phyloP scores from a whole-genome alignment of 164 flowering plant species.

The Platanus orientalis region DNA sequence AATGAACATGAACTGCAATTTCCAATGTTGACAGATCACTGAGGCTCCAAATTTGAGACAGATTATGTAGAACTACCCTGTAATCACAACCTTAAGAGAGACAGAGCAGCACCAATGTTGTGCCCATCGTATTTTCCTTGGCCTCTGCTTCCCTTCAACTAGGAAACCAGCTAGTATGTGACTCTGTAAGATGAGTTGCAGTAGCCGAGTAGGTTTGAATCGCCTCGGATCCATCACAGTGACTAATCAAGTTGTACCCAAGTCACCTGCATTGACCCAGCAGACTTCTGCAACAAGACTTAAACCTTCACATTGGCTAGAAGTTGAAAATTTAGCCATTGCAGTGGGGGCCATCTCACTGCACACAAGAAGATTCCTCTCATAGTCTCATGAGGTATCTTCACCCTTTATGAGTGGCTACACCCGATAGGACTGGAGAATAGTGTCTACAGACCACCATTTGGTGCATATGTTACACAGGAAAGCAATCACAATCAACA shows the following conservation, averaged over 20 bases:
- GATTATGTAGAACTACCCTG: not conserved
- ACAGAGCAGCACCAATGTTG: not conserved
- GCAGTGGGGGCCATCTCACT: no score
- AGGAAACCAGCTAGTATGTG: no score
- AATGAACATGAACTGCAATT: constrained; percentile 1
- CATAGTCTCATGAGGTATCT: no score
- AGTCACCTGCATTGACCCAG: not conserved
- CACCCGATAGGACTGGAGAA: not conserved
- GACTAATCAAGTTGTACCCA: not conserved
- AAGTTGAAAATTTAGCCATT: not conserved
- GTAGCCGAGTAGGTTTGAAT: not conserved
- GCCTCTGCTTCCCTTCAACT: not conserved
- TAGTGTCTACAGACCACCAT: not conserved
- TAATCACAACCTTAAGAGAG: not conserved
- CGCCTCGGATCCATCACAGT: not conserved
- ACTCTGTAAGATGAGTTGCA: no score
- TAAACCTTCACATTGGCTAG: no score
- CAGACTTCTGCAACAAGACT: not conserved
- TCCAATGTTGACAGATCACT: constrained; percentile 14
- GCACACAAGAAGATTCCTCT: not conserved
- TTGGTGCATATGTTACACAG: not conserved
- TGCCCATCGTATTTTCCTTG: not conserved
- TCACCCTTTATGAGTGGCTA: not conserved
- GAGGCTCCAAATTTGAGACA: constrained; percentile 18
- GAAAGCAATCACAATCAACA: not conserved